A percentile compares a stretch with the other conserved stretches of the same genome.
phyloP scores from a whole-genome alignment of 23 red algal genomes.

The Gracilaria gracilis region DNA sequence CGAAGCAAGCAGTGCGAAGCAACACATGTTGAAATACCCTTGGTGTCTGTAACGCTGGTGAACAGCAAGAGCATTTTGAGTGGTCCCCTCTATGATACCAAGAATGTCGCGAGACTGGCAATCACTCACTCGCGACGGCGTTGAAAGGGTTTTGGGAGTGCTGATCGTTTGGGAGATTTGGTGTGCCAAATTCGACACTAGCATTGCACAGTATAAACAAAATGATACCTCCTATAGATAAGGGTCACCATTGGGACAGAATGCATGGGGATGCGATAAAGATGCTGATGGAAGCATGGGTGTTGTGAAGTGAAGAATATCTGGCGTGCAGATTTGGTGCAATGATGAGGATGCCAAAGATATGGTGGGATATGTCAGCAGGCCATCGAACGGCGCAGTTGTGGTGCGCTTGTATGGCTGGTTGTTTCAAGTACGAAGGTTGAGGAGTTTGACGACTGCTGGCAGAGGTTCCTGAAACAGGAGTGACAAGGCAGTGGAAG shows the following conservation, averaged over 20 bases:
- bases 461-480: neutral
- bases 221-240: neutral
- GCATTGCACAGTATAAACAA: neutral
- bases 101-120: neutral
- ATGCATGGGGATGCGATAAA: neutral
- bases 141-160: neutral
- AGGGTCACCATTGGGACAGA: too few species aligned
- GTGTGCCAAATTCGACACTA: neutral
- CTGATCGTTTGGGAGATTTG: neutral
- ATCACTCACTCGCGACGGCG: neutral
- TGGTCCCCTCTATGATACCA: neutral
- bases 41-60: neutral
- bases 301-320: neutral
- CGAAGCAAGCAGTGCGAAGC: neutral
- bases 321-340: neutral
- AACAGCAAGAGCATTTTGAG: neutral
- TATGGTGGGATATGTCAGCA: neutral
- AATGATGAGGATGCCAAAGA: neutral
- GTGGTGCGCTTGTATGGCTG: neutral
- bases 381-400: neutral
- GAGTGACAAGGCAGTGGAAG: constrained; percentile 15
- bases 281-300: neutral
- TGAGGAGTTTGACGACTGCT: too few species aligned
- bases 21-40: neutral
- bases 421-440: too few species aligned